A percentile compares a stretch with the other conserved stretches of the same genome.
Conservation (phyloP, 345 rosid genomes). For the Aquilaria sinensis region DNA sequence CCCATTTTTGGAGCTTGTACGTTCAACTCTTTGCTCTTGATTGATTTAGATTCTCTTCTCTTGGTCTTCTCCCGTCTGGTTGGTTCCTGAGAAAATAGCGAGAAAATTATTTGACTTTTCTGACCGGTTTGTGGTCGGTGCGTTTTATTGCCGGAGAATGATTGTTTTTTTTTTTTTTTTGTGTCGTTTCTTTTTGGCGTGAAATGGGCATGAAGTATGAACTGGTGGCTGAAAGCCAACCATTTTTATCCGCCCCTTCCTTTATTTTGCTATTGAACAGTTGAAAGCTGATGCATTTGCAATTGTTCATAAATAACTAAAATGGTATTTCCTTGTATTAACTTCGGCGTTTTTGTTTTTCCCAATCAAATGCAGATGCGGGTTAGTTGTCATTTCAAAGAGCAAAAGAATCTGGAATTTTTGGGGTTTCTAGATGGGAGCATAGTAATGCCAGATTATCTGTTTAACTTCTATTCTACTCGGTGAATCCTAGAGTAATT, state of each 20-base stretch:
- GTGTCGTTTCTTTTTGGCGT: slow-evolving; percentile 14
- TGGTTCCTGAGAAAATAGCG: neutral
- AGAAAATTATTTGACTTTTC: slow-evolving; percentile 6
- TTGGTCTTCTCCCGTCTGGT: neutral
- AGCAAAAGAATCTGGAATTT: slow-evolving; percentile 6
- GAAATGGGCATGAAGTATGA: neutral
- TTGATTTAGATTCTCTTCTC: neutral
- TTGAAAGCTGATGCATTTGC: too few species aligned
- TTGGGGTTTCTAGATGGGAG: neutral
- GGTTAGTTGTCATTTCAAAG: too few species aligned
- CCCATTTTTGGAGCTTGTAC: slow-evolving; percentile 19
- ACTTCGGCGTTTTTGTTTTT: too few species aligned
- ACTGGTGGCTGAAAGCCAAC: too few species aligned
- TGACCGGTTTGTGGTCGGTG: slow-evolving; percentile 1
- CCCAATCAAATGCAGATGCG: too few species aligned
- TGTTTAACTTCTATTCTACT: neutral
- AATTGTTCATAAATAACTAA: too few species aligned
- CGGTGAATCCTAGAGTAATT: slow-evolving; percentile 9
- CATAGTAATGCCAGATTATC: neutral
- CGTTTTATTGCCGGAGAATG: neutral
- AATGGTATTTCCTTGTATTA: too few species aligned
- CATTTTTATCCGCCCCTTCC: too few species aligned
- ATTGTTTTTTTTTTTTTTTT: slow-evolving; percentile 1
- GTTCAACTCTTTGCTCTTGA: slow-evolving; percentile 12
- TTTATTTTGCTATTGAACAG: too few species aligned